Conservation (phyloP, 768 basidiomycete species). For the Auricularia sp. region DNA sequence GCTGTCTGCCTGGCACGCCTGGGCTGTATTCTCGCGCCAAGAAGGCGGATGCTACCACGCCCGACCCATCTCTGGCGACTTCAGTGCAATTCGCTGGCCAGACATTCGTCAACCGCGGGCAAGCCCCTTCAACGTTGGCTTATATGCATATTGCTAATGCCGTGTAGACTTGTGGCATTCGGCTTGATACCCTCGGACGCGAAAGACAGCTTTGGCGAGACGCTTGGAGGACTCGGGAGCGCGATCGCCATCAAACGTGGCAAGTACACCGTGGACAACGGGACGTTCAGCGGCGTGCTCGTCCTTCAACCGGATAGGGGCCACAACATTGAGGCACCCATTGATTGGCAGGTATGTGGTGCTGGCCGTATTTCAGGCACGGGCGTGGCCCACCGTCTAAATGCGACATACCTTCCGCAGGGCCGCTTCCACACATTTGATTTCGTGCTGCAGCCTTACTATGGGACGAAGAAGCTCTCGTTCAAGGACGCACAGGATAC, state of each 20-base stretch:
- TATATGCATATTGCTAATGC: neutral
- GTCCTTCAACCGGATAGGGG: conserved; percentile 53
- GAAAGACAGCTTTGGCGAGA: conserved; percentile 26
- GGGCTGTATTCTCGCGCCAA: neutral
- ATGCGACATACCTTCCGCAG: neutral
- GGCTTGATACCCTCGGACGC: neutral
- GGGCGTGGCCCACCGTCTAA: too few relatives aligned
- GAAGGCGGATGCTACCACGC: neutral
- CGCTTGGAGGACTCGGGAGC: conserved; percentile 53
- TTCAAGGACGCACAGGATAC: conserved; percentile 45
- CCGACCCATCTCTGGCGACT: conserved; percentile 8
- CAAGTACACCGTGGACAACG: conserved; percentile 32
- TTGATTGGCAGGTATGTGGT: conserved; percentile 54
- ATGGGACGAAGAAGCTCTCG: conserved; percentile 31
- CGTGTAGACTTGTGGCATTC: neutral
- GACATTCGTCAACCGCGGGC: conserved; percentile 37
- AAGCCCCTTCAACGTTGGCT: neutral
- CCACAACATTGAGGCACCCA: conserved; percentile 45
- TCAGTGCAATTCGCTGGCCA: conserved; percentile 27
- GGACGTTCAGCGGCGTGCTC: conserved; percentile 39
- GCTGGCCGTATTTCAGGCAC: neutral
- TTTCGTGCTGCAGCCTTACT: conserved; percentile 51
- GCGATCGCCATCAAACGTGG: conserved; percentile 47
- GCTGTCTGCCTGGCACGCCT: too few relatives aligned
- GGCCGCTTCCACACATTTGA: conserved; percentile 36